Evolutionary conservation across 148 eudicot species (phyloP), one percentile per base, ranked within the genome.

Genomic region (Spergularia bocconei): DNA sequence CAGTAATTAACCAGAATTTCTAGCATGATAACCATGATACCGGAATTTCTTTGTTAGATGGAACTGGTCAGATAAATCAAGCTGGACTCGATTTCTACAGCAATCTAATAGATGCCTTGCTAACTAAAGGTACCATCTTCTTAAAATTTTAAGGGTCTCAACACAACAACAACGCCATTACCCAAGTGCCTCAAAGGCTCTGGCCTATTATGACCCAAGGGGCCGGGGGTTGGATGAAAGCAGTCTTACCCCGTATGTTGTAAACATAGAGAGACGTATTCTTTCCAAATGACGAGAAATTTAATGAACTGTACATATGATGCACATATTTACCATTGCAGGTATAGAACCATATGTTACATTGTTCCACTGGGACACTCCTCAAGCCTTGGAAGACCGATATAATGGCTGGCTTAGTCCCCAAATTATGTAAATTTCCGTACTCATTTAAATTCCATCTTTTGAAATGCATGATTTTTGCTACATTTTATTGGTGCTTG

Each of bases 271-370:
- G 19, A 1, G 15, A 16, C 55, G 23, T 20, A 13, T 55, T 55
- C 20, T 55, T 55, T 55, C 20, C 19, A 6, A 17, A 55, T 2
- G n/a, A 55, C 58, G 2, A 55, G 15, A n/a, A 55, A 55, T 16
- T 1, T 5, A 1, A 1, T 2, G 58, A 29, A 0, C 57, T 11
- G 16, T 62, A 0, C 20, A 17, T 19, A 20, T 59, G 63, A 13
- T 60, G 21, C 63, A 60, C 14, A 21, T 2, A 60, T 20, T 13
- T 62, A 17, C 6, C 17, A 29, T 79, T 29, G 39, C 72, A 93
- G 98, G 97, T 69, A 88, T 93, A 41, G 76, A 91, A 75, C 98
- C 98, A 62, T 93, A 87, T 73, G 97, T 91, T 58, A 87, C 98
- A 60, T 74, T 93, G 29, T 91, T 82, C 79, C 98, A 93, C 64